These are phyloP conservation scores for Notholithocarpus densiflorus DNA, from an alignment of 306 rosid species.

Conservation along the genomic window DNA sequence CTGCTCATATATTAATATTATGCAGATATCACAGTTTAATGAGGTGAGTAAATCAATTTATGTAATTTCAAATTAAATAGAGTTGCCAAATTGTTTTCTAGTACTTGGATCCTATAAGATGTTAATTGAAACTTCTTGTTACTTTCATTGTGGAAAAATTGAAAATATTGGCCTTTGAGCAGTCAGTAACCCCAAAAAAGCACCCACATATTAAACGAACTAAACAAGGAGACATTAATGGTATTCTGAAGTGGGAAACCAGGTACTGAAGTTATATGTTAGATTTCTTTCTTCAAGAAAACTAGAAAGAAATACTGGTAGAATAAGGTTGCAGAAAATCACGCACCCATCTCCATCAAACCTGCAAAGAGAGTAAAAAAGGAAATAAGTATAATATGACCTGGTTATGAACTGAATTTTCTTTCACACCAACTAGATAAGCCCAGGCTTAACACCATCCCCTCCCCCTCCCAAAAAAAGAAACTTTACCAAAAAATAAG, in stretches of 20 bases:
- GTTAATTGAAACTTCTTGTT: neutral
- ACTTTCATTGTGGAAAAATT: neutral
- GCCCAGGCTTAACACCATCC: too few species aligned
- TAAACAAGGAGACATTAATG: neutral
- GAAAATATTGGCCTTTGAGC: neutral
- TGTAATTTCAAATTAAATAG: neutral
- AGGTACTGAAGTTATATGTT: neutral
- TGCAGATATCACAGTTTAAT: neutral
- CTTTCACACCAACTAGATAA: too few species aligned
- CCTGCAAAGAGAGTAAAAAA: conserved; percentile 57
- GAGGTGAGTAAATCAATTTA: neutral
- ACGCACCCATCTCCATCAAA: conserved; percentile 99
- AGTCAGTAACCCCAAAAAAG: neutral
- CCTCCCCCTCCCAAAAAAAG: too few species aligned
- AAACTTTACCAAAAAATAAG: too few species aligned
- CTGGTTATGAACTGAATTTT: neutral
- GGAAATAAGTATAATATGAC: conserved; percentile 27
- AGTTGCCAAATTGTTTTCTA: neutral
- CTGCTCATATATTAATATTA: neutral
- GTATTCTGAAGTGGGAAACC: neutral
- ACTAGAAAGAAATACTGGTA: conserved; percentile 9
- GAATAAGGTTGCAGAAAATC: conserved; percentile 20
- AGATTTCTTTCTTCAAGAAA: conserved; percentile 14
- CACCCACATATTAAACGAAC: neutral
- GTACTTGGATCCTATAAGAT: neutral